phyloP scores from a whole-genome alignment of 2,329 filamentous ascomycete genomes.

The Rhinocladiella similis region DNA sequence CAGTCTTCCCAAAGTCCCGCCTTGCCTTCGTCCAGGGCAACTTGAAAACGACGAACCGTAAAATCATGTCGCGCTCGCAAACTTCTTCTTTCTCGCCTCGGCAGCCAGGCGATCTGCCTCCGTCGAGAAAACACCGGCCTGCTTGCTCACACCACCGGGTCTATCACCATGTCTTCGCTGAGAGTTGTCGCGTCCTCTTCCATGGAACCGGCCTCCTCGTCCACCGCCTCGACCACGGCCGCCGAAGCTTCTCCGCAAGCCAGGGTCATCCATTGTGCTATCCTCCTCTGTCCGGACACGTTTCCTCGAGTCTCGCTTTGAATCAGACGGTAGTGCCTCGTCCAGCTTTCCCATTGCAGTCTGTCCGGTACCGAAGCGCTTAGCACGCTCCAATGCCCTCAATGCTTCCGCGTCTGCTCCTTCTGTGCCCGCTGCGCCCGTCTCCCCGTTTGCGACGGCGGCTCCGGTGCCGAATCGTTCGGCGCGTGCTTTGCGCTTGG shows the following conservation, averaged over 20 bases:
- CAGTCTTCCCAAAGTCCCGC: neutral
- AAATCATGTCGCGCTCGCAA: slow-evolving; percentile 31
- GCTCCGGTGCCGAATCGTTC: slow-evolving; percentile 46
- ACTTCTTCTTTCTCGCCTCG: slow-evolving; percentile 51
- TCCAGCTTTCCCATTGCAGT: slow-evolving; percentile 45
- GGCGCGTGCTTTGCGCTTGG: slow-evolving; percentile 50
- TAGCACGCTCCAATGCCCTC: slow-evolving; percentile 47
- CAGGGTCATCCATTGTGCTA: slow-evolving; percentile 37
- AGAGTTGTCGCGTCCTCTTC: slow-evolving; percentile 23
- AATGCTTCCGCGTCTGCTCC: slow-evolving; percentile 43
- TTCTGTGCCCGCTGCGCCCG: slow-evolving; percentile 36
- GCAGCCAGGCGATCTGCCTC: slow-evolving; percentile 45
- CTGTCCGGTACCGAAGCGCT: slow-evolving; percentile 41
- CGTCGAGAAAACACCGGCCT: slow-evolving; percentile 29
- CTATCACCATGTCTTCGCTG: slow-evolving; percentile 28
- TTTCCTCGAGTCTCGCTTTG: slow-evolving; percentile 39
- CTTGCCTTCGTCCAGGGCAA: neutral
- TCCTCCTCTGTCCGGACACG: slow-evolving; percentile 36
- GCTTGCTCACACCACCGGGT: slow-evolving; percentile 32
- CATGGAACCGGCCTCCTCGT: slow-evolving; percentile 25
- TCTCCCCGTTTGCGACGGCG: slow-evolving; percentile 30
- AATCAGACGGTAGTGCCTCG: slow-evolving; percentile 45
- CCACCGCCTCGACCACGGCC: slow-evolving; percentile 30
- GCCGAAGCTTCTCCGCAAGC: slow-evolving; percentile 42
- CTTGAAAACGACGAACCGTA: neutral